Conservation (phyloP, 306 rosid species). For the Cucumis sativus region Cucumber_9930_V3 NC_026660.2:10146501-10147000, state of each 20-base stretch:
- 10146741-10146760: not conserved
- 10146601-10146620: not conserved
- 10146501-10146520: conserved; percentile 56
- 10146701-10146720: not conserved
- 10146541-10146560: not conserved
- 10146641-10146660: not conserved
- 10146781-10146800: not conserved
- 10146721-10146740: not conserved
- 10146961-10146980: conserved; percentile 1
- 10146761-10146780: not conserved
- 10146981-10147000: conserved; percentile 1
- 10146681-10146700: not conserved
- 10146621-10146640: not conserved
- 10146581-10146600: not conserved
- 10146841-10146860: not conserved
- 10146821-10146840: not conserved
- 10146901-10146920: not conserved
- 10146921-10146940: not conserved
- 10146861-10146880: not conserved
- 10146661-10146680: not conserved
- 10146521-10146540: too few relatives aligned
- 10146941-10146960: not conserved
- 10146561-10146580: not conserved
- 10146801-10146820: not conserved
- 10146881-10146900: not conserved